Base-by-base conservation (phyloP, 2,329 filamentous ascomycete species). In the Triangularia verruculosa region DNA sequence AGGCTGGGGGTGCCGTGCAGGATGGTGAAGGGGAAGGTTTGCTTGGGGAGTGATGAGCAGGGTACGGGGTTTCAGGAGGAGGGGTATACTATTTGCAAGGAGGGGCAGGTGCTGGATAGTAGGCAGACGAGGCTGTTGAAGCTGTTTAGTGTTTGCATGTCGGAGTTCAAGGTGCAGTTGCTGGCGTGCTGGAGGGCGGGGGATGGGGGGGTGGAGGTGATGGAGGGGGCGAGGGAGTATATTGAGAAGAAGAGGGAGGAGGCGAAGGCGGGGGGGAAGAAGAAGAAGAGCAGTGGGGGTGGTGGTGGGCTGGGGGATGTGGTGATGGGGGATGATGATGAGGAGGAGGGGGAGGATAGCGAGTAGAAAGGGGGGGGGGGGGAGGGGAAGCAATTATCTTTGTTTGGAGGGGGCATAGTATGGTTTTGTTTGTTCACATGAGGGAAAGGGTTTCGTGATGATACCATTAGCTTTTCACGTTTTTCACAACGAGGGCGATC, bases 91-190 rank as follows among this genome's bases (percentile, higher is more conserved):
- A 87, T 99, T 57, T 98, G 94, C 80, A 88, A 87, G 72, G 89
- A 93, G 77, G 95, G 94, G 11, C 87, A 97, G 74, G 83, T 87
- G 53, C 79, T 99, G 70, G 93, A 97, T 78, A 93, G 91, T 70
- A 86, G 94, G 71, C 95, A 99, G 83, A 97, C 95, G 63, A 89
- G 93, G 68, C 80, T 99, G 74, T 78, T 99, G 77, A 98, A 98
- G 86, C 83, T 97, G 72, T 98, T 99, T 78, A 90, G 92, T 60
- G 86, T 97, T 63, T 92, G 91, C 67, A 86, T 95, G 78, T 91
- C 92, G 64, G 93, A 98, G 80, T 99, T 99, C 80, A 89, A 84
- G 76, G 88, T 99, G 64, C 84, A 87, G 72, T 79, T 96, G 69
- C 80, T 90, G 76, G 93, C 93, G 74, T 89, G 89, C 76, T 90